Percentiles rank a stretch among this genome's conserved stretches.
These are phyloP conservation scores for Euphorbia schlechtendalii DNA, from an alignment of 441 rosid species.

Conservation along the genomic window DNA sequence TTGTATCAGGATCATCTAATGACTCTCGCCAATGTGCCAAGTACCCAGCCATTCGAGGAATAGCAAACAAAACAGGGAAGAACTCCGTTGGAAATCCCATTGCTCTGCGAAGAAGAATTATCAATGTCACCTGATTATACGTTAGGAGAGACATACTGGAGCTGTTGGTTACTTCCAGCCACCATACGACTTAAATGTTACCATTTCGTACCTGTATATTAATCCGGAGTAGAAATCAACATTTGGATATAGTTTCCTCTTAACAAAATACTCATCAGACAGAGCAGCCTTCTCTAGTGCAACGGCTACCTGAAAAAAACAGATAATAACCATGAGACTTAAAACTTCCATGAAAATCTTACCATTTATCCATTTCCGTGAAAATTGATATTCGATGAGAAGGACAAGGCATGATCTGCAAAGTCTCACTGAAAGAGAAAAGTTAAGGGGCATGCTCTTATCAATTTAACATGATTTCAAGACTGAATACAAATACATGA, in stretches of 20 bases:
- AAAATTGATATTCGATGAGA: neutral
- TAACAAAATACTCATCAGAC: slow-evolving; percentile 80
- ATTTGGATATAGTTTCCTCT: slow-evolving; percentile 93
- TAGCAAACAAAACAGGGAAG: slow-evolving; percentile 89
- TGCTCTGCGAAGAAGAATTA: slow-evolving; percentile 46
- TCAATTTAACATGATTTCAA: neutral
- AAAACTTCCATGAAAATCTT: neutral
- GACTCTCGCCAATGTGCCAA: slow-evolving; percentile 95
- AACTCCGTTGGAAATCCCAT: slow-evolving; percentile 98
- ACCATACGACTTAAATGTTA: neutral
- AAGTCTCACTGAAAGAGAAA: neutral
- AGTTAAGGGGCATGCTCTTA: neutral
- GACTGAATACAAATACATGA: neutral
- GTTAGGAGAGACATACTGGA: neutral
- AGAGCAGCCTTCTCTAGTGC: slow-evolving; percentile 96
- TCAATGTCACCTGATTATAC: neutral
- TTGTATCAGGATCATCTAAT: slow-evolving; percentile 92
- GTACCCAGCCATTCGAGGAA: slow-evolving; percentile 99
- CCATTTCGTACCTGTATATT: slow-evolving; percentile 61
- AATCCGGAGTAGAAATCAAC: slow-evolving; percentile 97
- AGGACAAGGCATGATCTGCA: neutral
- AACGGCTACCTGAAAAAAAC: slow-evolving; percentile 68
- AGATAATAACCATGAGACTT: slow-evolving; percentile 2
- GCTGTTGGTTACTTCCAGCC: neutral
- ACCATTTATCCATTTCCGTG: neutral